Conservation (phyloP, 495 filamentous ascomycete species). For the Hypoxylon trugodes region DNA sequence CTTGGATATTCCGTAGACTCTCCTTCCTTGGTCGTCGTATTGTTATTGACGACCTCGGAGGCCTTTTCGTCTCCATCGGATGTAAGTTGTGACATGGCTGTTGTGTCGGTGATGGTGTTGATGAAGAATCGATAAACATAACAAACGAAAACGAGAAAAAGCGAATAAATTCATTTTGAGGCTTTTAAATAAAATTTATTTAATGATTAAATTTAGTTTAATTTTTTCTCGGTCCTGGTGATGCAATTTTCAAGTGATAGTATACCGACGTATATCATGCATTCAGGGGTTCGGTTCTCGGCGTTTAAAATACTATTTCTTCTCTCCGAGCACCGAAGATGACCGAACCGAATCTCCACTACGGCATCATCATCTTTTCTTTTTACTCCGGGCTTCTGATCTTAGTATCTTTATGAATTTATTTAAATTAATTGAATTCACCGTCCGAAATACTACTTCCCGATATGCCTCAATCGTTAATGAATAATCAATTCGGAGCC, state of each 20-base stretch:
- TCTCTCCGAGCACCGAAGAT: constrained; percentile 21
- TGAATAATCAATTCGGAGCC: not conserved
- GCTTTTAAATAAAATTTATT: too few relatives aligned
- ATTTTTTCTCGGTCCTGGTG: too few relatives aligned
- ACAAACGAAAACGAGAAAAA: not conserved
- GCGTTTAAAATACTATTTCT: constrained; percentile 3
- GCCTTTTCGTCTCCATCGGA: constrained; percentile 16
- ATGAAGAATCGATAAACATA: not conserved
- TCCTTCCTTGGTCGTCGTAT: not conserved
- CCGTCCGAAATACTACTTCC: not conserved
- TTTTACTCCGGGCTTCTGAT: not conserved
- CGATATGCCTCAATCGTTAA: constrained; percentile 9
- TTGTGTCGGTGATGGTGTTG: too few relatives aligned
- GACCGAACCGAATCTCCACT: not conserved
- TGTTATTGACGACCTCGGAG: not conserved
- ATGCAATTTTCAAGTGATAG: too few relatives aligned
- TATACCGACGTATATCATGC: too few relatives aligned
- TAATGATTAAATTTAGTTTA: too few relatives aligned
- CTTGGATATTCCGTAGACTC: constrained; percentile 6
- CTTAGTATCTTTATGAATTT: not conserved
- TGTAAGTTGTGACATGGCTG: not conserved
- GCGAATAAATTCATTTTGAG: too few relatives aligned
- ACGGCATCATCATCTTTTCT: not conserved
- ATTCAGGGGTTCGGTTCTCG: constrained; percentile 5
- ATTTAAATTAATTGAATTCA: not conserved